Base-by-base conservation (phyloP, 805 yeast genomes). In the Hanseniaspora valbyensis region DNA sequence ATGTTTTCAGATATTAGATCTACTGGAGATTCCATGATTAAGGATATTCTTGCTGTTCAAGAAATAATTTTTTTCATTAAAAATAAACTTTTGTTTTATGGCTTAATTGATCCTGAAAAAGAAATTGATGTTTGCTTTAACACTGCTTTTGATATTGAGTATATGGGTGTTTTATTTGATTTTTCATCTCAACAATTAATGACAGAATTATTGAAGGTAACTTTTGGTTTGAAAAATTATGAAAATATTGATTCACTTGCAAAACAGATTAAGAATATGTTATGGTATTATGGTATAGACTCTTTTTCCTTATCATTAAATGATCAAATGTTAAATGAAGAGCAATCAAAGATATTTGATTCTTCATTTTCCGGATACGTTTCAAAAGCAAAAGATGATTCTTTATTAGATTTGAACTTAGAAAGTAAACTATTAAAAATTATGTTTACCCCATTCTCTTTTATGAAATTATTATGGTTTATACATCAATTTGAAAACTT, bases 361-460 rank as follows among this genome's bases (percentile, higher is more conserved):
- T 59, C 78, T 53, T 78, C 54, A 56, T 65, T n/a, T 44, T 75
- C 45, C 68, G 69, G 58, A 56, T 78, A 13, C 54, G 72, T 76
- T 36, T 62, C 69, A 1, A 68, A 59, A 7, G 65, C 61, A 3
- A 55, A 55, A 0, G 57, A 55, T 0, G 53, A 58, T 14, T 28
- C 56, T 2, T 57, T 66, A 1, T 76, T 73, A 52, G 69, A 77
- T 0, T 63, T 81, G 3, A 81, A 79, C 54, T 60, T 82, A 1
- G 78, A 73, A 48, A 78, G 85, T 2, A 72, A 76, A 4, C 74
- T 74, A 57, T 76, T 77, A 46, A 69, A 88, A 38, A 55, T 81
- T 3, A 75, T 79, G 53, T 59, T 82, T 32, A 76, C 78, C 48
- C 78, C 86, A 0, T 66, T 67, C 8, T 68, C 75, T 0, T 53